Base-by-base conservation (phyloP, 345 rosid genomes). In the Pelargonium nanum region DNA sequence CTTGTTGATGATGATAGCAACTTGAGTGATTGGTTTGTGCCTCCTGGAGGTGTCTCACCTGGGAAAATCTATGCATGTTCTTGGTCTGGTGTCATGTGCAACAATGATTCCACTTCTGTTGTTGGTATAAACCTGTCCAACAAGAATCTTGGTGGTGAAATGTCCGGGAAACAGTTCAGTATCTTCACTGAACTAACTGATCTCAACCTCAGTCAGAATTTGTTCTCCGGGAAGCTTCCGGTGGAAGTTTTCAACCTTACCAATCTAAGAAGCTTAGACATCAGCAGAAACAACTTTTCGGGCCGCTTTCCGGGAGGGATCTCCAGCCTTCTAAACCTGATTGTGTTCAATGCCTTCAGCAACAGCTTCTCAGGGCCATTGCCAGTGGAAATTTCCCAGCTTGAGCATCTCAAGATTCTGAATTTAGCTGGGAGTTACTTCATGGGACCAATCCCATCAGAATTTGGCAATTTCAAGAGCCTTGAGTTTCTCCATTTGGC, bases 381-480 rank as follows among this genome's bases (percentile, higher is more conserved):
- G 71, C 91, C 94, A 0, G 66, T 69, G 57, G 85, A 80, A 60
- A 59, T 84, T 65, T 75, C 89, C 26, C 52, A 62, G 62, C 76
- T 89, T 59, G 79, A 83, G 53, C 26, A 71, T 70, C 91, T 92
- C 48, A 72, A 83, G 72, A 70, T 81, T 65, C 77, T 92, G 9
- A 92, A 92, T 67, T 78, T 92, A 4, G 98, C 98, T 4, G 98
- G 98, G 17, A 92, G 95, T 64, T 92, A 85, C 85, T 92, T 92
- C 73, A 77, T 68, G 15, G 98, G 91, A 9, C 78, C 91, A 19
- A 92, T 92, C 52, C 96, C 98, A 26, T 53, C 82, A 2, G 73
- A 77, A 13, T 92, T 80, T 59, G 96, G 96, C 26, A 78, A 72
- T 56, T 92, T 89, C 69, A 76, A 72, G 72, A 80, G 72, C 65